Evolutionary conservation across 768 basidiomycete species (phyloP), one percentile per base, ranked within the genome.

Genomic region (Roridomyces roridus): DNA sequence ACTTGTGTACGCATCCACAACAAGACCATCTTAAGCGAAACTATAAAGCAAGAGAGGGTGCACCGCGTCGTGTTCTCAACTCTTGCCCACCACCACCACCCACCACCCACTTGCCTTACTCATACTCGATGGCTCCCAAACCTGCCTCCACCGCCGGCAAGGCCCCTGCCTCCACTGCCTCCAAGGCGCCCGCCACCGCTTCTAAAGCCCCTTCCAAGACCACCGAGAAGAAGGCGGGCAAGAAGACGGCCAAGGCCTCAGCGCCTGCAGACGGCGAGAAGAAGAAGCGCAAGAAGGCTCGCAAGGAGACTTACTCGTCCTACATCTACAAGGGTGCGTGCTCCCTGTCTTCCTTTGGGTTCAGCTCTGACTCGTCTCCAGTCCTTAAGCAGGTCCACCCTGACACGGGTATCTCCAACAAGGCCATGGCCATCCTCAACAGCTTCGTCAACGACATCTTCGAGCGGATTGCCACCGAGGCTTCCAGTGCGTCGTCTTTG

Each of bases 381-480:
- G 94, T 96, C 67, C 85, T 96, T 59, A 94, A 93, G 77, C 94
- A 98, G 80, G 96, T 98, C 57, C 96, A 98, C 81, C 94, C 96
- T 48, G 96, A 98, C 68, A 98, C 94, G 42, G 96, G 96, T 88
- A 98, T 98, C 79, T 96, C 95, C 47, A 98, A 97, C 88, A 96
- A 96, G 82, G 94, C 94, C n/a, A 96, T 96, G 93, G 91, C 94
- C 58, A 96, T 97, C 69, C 76, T 97, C 52, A 96, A 96, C 83
- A 91, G 88, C 52, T 97, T 97, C 70, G 94, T 97, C 68, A 95
- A 95, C 68, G 94, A 97, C 66, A 96, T 94, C 64, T 94, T 94
- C 64, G 92, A 94, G 71, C 91, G 92, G 15, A 93, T 95, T 66
- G 92, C 92, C 14, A 86, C 89, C 1, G 93, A 95, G 72, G 93